phyloP scores from a whole-genome alignment of 2,329 filamentous ascomycete species.

The Alternaria consortialis region DNA sequence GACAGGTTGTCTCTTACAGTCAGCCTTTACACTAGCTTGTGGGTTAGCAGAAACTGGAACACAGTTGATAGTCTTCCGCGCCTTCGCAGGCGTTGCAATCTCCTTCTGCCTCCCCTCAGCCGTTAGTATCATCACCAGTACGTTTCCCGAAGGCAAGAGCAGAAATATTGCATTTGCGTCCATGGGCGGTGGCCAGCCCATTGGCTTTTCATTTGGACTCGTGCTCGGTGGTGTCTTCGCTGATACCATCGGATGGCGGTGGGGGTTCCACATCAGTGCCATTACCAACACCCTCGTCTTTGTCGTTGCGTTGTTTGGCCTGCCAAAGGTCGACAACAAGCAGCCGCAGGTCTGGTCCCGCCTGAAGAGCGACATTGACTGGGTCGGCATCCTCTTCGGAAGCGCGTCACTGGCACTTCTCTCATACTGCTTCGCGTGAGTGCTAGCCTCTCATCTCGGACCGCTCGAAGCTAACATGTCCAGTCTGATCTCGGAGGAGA shows the following conservation, averaged over 20 bases:
- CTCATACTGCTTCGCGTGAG: slow-evolving; percentile 64
- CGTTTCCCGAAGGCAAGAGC: slow-evolving; percentile 57
- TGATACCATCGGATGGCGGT: slow-evolving; percentile 61
- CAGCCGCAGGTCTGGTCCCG: slow-evolving; percentile 35
- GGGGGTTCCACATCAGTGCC: slow-evolving; percentile 60
- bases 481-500: too few relatives aligned
- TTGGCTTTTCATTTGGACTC: slow-evolving; percentile 63
- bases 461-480: slow-evolving; percentile 30
- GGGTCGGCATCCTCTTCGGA: slow-evolving; percentile 60
- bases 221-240: slow-evolving; percentile 61
- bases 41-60: slow-evolving; percentile 48
- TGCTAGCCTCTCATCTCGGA: slow-evolving; percentile 46
- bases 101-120: slow-evolving; percentile 61
- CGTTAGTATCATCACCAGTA: slow-evolving; percentile 59
- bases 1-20: slow-evolving; percentile 56
- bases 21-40: slow-evolving; percentile 57
- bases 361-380: slow-evolving; percentile 61
- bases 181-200: slow-evolving; percentile 60
- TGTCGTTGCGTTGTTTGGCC: slow-evolving; percentile 49
- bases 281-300: slow-evolving; percentile 55
- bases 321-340: slow-evolving; percentile 45
- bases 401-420: slow-evolving; percentile 60
- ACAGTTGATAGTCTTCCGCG: slow-evolving; percentile 60
- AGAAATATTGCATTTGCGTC: slow-evolving; percentile 63
- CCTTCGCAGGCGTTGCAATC: slow-evolving; percentile 56